Base-by-base conservation (phyloP, 202 grass and related monocot genomes). In the Zizania palustris region DNA sequence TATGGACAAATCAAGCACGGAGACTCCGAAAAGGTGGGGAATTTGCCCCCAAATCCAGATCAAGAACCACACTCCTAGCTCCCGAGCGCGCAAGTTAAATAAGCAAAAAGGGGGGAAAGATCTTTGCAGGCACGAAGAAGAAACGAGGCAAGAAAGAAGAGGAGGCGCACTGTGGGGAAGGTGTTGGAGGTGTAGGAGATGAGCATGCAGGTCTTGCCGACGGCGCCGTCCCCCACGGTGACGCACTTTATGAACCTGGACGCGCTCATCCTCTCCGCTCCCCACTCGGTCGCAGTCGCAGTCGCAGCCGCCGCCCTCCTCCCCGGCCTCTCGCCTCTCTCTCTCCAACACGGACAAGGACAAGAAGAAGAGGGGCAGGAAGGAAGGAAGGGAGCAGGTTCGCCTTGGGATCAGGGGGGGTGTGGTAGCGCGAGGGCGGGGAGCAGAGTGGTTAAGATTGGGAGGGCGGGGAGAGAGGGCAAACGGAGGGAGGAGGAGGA, bases 131-230 rank as follows among this genome's bases (percentile, higher is more conserved):
- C 1, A 55, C 51, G n/a, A 74, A 82, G 16, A n/a, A 60, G 14
- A 45, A 15, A 42, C 15, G 45, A 45, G 21, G 45, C 5, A 20
- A 67, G 38, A 0, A 12, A 20, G 1, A 4, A 7, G 13, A 6
- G 6, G 1, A 7, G 6, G 19, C 93, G 86, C 72, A 97, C 93
- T 37, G 93, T 97, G 76, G 93, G 93, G 80, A 96, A 96, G 56
- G 92, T 96, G 92, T 96, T 96, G 92, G 89, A 92, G 82, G 92
- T 96, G 87, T 96, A 97, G 74, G 93, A 97, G 82, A 97, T 97
- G 60, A 97, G 93, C 93, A 97, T 97, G 90, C 93, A 97, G 65
- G 93, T 97, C 87, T 97, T 97, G 71, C 93, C 93, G 60, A 97
- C 93, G 86, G 93, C 93, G 80, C 93, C 93, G 81, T 97, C 93